Base-by-base conservation (phyloP, 805 yeast genomes). In the Saccharomycopsis javanensis region DNA sequence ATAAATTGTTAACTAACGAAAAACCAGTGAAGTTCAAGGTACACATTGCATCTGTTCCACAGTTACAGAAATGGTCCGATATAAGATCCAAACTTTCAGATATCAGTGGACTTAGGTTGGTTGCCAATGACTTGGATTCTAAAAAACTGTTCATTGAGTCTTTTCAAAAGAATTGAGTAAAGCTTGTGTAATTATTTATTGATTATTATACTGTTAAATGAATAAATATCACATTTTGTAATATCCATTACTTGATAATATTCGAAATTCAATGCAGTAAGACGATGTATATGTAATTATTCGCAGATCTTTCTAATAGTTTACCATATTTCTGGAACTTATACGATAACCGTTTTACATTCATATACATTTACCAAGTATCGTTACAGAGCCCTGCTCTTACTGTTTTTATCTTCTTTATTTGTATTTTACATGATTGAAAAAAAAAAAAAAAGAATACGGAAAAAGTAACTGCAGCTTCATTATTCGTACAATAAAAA, bases 41-140 rank as follows among this genome's bases (percentile, higher is more conserved):
- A 5, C 33, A 55, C 15, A 34, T 60, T 45, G 48, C 45, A 13
- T 18, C 27, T 7, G n/a, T n/a, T 20, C 10, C 23, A 3, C 31
- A 16, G 7, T 33, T 54, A n/a, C 16, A 11, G 8, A 13, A 48
- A 10, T 51, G 45, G 56, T 51, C 50, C 8, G 37, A 35, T 15
- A 34, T 58, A 3, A 46, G 61, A 38, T 15, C 25, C 8, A 33
- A 46, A 16, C 15, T 23, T 16, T 54, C 56, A 3, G 61, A 58
- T 3, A 23, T 51, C 16, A 57, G 60, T 15, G 48, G 56, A 34
- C 25, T 59, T 1, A 54, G 33, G 30, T 15, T 54, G 1, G 61
- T 60, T 23, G 60, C 60, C 15, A 50, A 54, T 27, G 58, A 52
- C 15, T 46, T 56, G 48, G 53, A 35, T 8, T 27, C 53, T 11